Evolutionary conservation across 169 alveolate genomes (phyloP).

Genomic region (Babesia bigemina): DNA sequence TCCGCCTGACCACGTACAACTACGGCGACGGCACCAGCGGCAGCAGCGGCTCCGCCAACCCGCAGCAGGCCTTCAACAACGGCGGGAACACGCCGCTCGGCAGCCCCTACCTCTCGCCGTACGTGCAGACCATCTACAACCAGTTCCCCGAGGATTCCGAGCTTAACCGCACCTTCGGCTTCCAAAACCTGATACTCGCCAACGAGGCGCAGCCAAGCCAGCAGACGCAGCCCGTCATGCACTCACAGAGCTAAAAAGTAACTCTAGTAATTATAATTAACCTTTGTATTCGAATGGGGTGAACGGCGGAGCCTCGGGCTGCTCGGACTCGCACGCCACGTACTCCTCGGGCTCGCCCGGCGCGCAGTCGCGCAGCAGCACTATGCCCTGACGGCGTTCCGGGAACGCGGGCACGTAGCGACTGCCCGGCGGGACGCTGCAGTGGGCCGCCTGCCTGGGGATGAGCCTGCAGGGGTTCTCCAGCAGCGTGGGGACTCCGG

Average conservation of each 20-base stretch:
- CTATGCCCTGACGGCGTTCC: constrained; percentile 83
- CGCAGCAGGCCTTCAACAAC: background rate
- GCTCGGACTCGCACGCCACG: constrained; percentile 53
- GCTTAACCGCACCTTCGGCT: constrained; percentile 40
- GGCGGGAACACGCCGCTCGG: constrained; percentile 42
- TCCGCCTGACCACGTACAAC: constrained; percentile 14
- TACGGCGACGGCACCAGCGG: constrained; percentile 16
- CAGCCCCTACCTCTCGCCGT: constrained; percentile 71
- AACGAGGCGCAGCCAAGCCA: constrained; percentile 31
- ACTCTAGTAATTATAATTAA: constrained; percentile 16
- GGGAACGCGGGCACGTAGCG: constrained; percentile 88
- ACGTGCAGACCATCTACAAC: constrained; percentile 39
- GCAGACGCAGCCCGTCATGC: constrained; percentile 22
- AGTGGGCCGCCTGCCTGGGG: constrained; percentile 84
- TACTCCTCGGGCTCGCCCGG: constrained; percentile 61
- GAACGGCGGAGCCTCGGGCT: constrained; percentile 69
- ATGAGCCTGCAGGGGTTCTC: constrained; percentile 92
- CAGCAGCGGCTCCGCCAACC: constrained; percentile 4
- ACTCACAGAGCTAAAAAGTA: constrained; percentile 12
- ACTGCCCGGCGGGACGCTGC: constrained; percentile 68
- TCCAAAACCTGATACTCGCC: constrained; percentile 50
- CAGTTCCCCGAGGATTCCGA: constrained; percentile 40
- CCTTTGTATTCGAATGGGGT: constrained; percentile 55
- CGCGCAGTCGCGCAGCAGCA: constrained; percentile 80
- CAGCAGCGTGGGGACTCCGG: constrained; percentile 41